These are phyloP conservation scores for Oryza meridionalis DNA, from an alignment of 176 grass and related monocot species.

Conservation along the genomic window DNA sequence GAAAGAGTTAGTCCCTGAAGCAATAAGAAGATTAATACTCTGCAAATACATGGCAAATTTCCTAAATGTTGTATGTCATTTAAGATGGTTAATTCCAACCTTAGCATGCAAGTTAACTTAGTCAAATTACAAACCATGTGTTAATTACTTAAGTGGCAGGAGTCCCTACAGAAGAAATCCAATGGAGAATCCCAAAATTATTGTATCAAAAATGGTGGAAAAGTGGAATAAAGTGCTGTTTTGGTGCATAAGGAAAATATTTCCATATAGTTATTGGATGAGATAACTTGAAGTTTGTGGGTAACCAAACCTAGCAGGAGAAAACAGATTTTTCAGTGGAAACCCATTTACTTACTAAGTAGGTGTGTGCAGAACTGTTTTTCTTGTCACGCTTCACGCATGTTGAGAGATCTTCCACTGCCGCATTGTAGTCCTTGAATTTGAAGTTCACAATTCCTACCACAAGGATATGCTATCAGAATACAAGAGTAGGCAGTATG, in stretches of 20 bases:
- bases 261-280: constrained; percentile 4
- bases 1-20: constrained; percentile 90
- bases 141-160: neutral
- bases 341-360: constrained; percentile 66
- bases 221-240: neutral
- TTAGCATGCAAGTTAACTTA: constrained; percentile 16
- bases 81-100: constrained; percentile 32
- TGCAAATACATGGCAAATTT: constrained; percentile 20
- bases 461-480: constrained; percentile 41
- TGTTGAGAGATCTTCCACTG: constrained; percentile 78
- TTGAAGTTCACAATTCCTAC: constrained; percentile 99
- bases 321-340: neutral
- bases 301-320: neutral
- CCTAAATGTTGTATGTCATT: neutral
- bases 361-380: constrained; percentile 96
- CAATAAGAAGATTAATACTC: constrained; percentile 38
- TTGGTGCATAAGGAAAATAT: constrained; percentile 6
- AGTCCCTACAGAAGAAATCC: constrained; percentile 5
- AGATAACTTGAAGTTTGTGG: constrained; percentile 11
- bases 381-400: constrained; percentile 92
- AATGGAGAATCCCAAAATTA: neutral
- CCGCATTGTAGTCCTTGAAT: constrained; percentile 94
- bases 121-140: neutral
- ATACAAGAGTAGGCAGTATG: constrained; percentile 38
- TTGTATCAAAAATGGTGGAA: neutral